phyloP scores from a whole-genome alignment of 208 protist species.

The Trypanosoma melophagium region DNA sequence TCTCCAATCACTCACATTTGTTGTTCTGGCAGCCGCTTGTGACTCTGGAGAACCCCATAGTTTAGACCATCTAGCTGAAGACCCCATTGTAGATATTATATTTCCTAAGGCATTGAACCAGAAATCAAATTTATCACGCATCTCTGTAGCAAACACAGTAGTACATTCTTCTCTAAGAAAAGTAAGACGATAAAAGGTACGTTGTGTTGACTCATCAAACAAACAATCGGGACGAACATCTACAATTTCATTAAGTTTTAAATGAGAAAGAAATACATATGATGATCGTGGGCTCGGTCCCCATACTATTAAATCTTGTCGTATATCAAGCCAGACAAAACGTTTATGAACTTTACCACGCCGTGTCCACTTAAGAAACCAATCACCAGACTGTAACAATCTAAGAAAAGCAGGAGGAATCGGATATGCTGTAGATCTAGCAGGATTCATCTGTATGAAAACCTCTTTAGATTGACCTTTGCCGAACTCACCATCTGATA shows the following conservation, averaged over 20 bases:
- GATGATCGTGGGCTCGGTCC: slow-evolving; percentile 35
- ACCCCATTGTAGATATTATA: slow-evolving; percentile 41
- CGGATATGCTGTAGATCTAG: background rate
- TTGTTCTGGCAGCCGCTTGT: slow-evolving; percentile 23
- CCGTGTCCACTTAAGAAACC: slow-evolving; percentile 82
- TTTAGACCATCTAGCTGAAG: slow-evolving; percentile 35
- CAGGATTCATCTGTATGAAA: background rate
- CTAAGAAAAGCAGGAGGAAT: background rate
- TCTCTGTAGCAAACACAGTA: slow-evolving; percentile 66
- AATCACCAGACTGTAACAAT: slow-evolving; percentile 58
- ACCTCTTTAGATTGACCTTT: background rate
- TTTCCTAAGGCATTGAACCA: slow-evolving; percentile 66
- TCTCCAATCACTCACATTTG: slow-evolving; percentile 26
- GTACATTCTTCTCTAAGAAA: slow-evolving; percentile 45
- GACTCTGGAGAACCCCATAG: slow-evolving; percentile 30
- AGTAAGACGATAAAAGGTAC: slow-evolving; percentile 62
- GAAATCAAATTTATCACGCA: slow-evolving; percentile 74
- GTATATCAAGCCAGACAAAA: slow-evolving; percentile 76
- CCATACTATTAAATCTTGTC: slow-evolving; percentile 62
- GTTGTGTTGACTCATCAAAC: slow-evolving; percentile 39
- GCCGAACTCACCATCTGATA: slow-evolving; percentile 25
- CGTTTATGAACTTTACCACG: slow-evolving; percentile 57
- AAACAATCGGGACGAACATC: slow-evolving; percentile 59
- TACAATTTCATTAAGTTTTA: slow-evolving; percentile 50
- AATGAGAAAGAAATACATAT: slow-evolving; percentile 41